These are phyloP conservation scores for Datisca glomerata DNA, from an alignment of 306 rosid genomes.

Conservation along the genomic window DNA sequence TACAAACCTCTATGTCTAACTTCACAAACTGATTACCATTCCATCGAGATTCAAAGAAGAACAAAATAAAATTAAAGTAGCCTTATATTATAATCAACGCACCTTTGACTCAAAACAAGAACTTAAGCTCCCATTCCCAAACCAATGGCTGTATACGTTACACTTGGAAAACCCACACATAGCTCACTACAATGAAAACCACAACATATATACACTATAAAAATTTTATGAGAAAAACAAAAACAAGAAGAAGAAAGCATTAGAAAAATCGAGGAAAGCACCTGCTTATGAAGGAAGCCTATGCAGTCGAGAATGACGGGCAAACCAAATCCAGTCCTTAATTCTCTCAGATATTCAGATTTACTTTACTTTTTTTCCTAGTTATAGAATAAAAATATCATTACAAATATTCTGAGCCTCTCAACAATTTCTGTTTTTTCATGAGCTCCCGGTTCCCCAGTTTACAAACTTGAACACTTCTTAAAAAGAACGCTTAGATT, in stretches of 20 bases:
- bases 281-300: slow-evolving; percentile 16
- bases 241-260: neutral
- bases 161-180: slow-evolving; percentile 52
- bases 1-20: slow-evolving; percentile 40
- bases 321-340: slow-evolving; percentile 61
- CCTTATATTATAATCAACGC: slow-evolving; percentile 63
- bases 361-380: slow-evolving; percentile 19
- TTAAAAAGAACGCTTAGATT: slow-evolving; percentile 6
- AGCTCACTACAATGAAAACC: slow-evolving; percentile 7
- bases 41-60: slow-evolving; percentile 47
- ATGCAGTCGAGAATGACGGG: slow-evolving; percentile 39
- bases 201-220: neutral
- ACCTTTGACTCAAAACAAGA: slow-evolving; percentile 59
- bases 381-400: slow-evolving; percentile 16
- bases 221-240: neutral
- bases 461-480: neutral
- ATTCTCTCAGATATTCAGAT: slow-evolving; percentile 31
- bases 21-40: slow-evolving; percentile 58
- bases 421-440: slow-evolving; percentile 25
- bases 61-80: slow-evolving; percentile 31
- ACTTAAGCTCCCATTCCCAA: slow-evolving; percentile 46
- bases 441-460: too few species aligned
- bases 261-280: neutral
- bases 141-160: slow-evolving; percentile 38
- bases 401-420: slow-evolving; percentile 29